A percentile compares a stretch with the other conserved stretches of the same genome.
These are phyloP conservation scores for Boletus coccyginus DNA, from an alignment of 768 basidiomycete genomes.

Conservation along the genomic window DNA sequence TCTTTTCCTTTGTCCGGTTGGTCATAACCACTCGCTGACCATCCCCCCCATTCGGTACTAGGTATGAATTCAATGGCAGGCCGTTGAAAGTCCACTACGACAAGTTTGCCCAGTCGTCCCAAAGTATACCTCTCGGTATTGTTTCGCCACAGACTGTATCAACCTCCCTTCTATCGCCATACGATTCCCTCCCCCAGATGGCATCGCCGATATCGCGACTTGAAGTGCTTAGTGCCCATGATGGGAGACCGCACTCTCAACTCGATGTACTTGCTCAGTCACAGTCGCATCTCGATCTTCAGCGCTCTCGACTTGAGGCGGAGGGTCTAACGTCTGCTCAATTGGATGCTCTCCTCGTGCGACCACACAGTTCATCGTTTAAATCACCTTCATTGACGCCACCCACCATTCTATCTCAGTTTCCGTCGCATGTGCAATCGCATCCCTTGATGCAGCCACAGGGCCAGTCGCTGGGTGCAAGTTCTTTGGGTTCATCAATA, in stretches of 20 bases:
- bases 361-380: slow-evolving; percentile 22
- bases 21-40: slow-evolving; percentile 6
- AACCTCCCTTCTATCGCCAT: slow-evolving; percentile 13
- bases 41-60: slow-evolving; percentile 28
- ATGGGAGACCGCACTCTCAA: slow-evolving; percentile 19
- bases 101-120: slow-evolving; percentile 56
- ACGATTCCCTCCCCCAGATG: slow-evolving; percentile 25
- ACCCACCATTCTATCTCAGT: slow-evolving; percentile 14
- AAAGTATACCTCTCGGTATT: slow-evolving; percentile 24
- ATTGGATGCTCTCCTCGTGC: slow-evolving; percentile 27
- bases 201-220: slow-evolving; percentile 21
- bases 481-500: slow-evolving; percentile 15
- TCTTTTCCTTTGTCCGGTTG: background rate
- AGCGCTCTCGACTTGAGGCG: slow-evolving; percentile 26
- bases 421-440: slow-evolving; percentile 20
- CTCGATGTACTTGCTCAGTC: slow-evolving; percentile 24
- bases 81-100: slow-evolving; percentile 89
- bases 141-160: slow-evolving; percentile 18
- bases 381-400: slow-evolving; percentile 24
- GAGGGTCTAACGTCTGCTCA: slow-evolving; percentile 27
- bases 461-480: slow-evolving; percentile 12
- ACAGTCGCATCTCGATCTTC: slow-evolving; percentile 23
- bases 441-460: slow-evolving; percentile 18
- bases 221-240: slow-evolving; percentile 25
- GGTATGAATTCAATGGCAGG: slow-evolving; percentile 87